Evolutionary conservation across 371 early-diverging fungal species (phyloP).

Genomic region (Mucor racemosus): DNA sequence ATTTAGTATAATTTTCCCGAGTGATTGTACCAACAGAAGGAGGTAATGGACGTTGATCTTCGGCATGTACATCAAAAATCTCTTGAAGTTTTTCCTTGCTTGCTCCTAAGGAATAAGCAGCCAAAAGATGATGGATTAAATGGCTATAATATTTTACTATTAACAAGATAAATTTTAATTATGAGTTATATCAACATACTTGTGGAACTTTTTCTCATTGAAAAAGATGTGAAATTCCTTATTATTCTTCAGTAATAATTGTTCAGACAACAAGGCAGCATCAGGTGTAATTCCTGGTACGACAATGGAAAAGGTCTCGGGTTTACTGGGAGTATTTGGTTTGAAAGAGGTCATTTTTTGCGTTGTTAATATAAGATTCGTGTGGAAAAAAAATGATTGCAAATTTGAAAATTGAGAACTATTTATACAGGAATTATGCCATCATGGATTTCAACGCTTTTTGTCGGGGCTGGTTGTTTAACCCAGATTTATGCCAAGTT

Average conservation of each 20-base stretch:
- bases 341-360: conserved; percentile 22
- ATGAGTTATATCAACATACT: conserved; percentile 23
- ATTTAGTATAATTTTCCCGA: conserved; percentile 41
- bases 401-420: too few relatives aligned
- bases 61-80: conserved; percentile 55
- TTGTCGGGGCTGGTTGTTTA: background rate
- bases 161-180: background rate
- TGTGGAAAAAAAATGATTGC: background rate
- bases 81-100: conserved; percentile 48
- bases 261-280: conserved; percentile 34
- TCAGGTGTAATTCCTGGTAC: conserved; percentile 45
- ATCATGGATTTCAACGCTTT: background rate
- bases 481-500: conserved; percentile 3
- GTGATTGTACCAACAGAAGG: conserved; percentile 37
- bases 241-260: conserved; percentile 44
- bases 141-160: conserved; percentile 40
- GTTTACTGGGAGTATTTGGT: conserved; percentile 10
- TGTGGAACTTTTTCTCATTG: conserved; percentile 51
- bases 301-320: conserved; percentile 31
- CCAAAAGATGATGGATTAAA: conserved; percentile 57
- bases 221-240: conserved; percentile 48
- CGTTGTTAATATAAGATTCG: background rate
- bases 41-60: conserved; percentile 39
- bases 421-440: conserved; percentile 3
- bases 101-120: conserved; percentile 62